Base-by-base conservation (phyloP, 1,284 basidiomycete species). In the Cystobasidium slooffiae region DNA sequence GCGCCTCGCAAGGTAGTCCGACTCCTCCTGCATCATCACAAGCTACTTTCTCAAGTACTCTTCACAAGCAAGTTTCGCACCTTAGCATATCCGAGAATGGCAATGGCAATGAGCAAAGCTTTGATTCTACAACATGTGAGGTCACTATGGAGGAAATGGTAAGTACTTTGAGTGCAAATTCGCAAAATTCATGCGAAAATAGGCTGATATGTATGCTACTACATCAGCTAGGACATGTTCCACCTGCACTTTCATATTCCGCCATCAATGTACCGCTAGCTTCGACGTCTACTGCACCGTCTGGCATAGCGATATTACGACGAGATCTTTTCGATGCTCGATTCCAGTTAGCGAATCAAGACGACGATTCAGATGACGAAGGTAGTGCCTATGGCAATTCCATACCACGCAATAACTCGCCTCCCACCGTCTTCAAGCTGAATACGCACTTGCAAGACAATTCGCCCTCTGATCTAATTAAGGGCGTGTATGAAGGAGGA, bases 401-500 rank as follows among this genome's bases (percentile, higher is more conserved):
- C 80, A 80, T 61, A 69, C 73, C 76, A 47, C 68, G 77, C 77
- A 90, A 75, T 84, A 94, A 22, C 90, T 53, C 70, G 14, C 62
- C 64, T 31, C 46, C 52, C 7, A 49, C 41, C 44, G 65, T 10
- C 22, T 65, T 73, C 22, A 44, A 47, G 5, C 51, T 53, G 16
- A 89, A 91, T 0, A 94, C 93, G 0, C 64, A 66, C 39, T 37
- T 66, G 49, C 39, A 66, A 22, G 46, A 46, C 6, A 52, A 39
- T 53, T 18, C 31, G 51, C 64, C 64, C 5, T 66, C 64, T 18
- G 96, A 98, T 83, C 87, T 99, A 12, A 88, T 98, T 10, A 92
- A 94, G 0, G 90, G 94, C 0, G 86, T 94, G 0, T 98, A 99
- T 80, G 96, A 98, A 83, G 96, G 96, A 16, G 96, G 96, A 0